Evolutionary conservation across 225 moss, liverwort and hornwort species (phyloP).

Genomic region (Straminergon stramineum): DNA sequence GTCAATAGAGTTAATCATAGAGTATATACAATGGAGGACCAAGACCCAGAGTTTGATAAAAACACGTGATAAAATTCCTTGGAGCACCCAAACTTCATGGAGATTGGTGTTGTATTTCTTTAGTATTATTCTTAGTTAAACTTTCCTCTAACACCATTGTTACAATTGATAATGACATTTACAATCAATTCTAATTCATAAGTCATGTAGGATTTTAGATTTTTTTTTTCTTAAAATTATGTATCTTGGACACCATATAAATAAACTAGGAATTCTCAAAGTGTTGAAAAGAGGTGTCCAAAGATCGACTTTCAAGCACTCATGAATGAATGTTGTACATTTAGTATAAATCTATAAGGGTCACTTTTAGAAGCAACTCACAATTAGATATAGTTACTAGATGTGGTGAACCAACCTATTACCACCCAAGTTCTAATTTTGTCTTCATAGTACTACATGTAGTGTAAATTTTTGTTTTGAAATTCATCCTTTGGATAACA

Average conservation of each 20-base stretch:
- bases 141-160: too few relatives aligned
- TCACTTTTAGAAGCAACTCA: neutral
- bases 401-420: neutral
- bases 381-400: neutral
- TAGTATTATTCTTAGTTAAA: too few relatives aligned
- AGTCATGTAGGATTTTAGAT: fast-evolving
- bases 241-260: neutral
- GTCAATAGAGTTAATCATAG: neutral
- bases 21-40: too few relatives aligned
- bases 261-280: neutral
- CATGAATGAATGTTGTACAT: neutral
- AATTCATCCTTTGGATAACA: neutral
- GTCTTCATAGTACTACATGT: neutral
- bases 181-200: too few relatives aligned
- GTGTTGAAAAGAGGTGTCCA: neutral
- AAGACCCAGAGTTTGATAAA: too few relatives aligned
- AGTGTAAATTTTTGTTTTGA: neutral
- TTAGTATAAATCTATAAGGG: neutral
- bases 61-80: too few relatives aligned
- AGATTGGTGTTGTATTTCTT: too few relatives aligned
- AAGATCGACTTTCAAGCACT: neutral
- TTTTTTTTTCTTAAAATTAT: neutral
- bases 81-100: too few relatives aligned
- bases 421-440: neutral
- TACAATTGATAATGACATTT: too few relatives aligned